Conservation (phyloP, 139 green algal genomes). For the Picochlorum sp. region DNA sequence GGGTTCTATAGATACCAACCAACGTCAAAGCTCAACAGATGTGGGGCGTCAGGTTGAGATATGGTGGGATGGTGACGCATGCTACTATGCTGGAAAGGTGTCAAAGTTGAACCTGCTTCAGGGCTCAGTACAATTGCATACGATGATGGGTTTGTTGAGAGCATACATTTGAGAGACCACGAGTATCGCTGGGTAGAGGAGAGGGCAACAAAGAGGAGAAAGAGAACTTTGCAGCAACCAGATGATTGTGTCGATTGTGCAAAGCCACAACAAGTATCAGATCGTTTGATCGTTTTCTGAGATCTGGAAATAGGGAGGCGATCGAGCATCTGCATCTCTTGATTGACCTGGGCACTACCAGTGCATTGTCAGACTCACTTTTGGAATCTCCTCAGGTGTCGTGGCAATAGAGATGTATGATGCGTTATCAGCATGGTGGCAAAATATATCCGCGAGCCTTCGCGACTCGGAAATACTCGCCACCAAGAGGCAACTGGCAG, state of each 20-base stretch:
- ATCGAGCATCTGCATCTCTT: too few relatives aligned
- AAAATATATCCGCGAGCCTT: neutral
- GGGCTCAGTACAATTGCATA: slow-evolving; percentile 61
- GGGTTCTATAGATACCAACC: slow-evolving; percentile 57
- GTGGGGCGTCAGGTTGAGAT: slow-evolving; percentile 43
- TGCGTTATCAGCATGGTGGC: too few relatives aligned
- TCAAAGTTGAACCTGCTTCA: slow-evolving; percentile 36
- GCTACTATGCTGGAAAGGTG: slow-evolving; percentile 62
- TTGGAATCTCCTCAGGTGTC: too few relatives aligned
- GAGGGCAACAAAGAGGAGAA: neutral
- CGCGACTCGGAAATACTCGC: neutral
- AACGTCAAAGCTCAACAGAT: slow-evolving; percentile 35
- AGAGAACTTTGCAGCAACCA: neutral
- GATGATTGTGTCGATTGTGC: neutral
- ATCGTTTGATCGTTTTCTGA: too few relatives aligned
- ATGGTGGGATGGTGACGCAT: slow-evolving; percentile 61
- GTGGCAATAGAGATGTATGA: too few relatives aligned
- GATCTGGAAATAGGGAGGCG: too few relatives aligned
- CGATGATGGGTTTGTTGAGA: slow-evolving; percentile 60
- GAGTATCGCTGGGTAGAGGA: slow-evolving; percentile 21
- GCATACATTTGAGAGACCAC: slow-evolving; percentile 31
- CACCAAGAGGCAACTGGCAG: neutral
- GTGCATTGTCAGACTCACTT: too few relatives aligned
- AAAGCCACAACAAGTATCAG: too few relatives aligned
- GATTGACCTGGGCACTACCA: too few relatives aligned